Conservation (phyloP, 2,329 filamentous ascomycete species). For the Sporothrix brasiliensis region DNA sequence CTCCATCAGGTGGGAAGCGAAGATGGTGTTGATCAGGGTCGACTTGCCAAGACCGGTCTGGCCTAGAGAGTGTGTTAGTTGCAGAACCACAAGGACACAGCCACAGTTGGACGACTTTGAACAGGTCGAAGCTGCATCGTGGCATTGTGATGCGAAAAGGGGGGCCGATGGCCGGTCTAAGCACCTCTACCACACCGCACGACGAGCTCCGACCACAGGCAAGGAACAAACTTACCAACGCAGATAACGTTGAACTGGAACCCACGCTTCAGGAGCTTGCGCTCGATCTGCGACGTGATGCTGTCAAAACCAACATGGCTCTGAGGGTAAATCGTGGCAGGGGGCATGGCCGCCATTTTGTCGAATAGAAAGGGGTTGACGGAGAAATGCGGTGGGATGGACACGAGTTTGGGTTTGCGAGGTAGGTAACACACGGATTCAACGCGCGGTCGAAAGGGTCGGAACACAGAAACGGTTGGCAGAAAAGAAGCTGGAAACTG, state of each 20-base stretch:
- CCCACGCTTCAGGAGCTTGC: conserved; percentile 98
- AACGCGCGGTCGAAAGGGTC: conserved; percentile 1
- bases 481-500: conserved; percentile 23
- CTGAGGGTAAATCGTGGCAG: conserved; percentile 79
- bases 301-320: conserved; percentile 99
- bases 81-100: background rate
- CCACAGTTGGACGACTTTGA: background rate
- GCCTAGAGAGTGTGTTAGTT: conserved; percentile 56
- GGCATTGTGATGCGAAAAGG: conserved; percentile 7
- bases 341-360: conserved; percentile 65
- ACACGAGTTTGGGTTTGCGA: conserved; percentile 2
- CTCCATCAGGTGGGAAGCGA: conserved; percentile 98
- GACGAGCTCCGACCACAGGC: background rate
- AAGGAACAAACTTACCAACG: conserved; percentile 72
- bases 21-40: conserved; percentile 99
- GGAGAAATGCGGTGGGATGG: conserved; percentile 23
- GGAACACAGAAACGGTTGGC: conserved; percentile 9
- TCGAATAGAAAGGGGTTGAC: conserved; percentile 16
- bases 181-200: background rate
- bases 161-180: background rate
- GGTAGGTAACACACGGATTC: background rate
- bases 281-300: conserved; percentile 99
- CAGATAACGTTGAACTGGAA: conserved; percentile 98
- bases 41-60: conserved; percentile 99
- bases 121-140: background rate